A percentile compares a stretch with the other conserved stretches of the same genome.
phyloP scores from a whole-genome alignment of 768 basidiomycete genomes.

The Calocybe cyanea region DNA sequence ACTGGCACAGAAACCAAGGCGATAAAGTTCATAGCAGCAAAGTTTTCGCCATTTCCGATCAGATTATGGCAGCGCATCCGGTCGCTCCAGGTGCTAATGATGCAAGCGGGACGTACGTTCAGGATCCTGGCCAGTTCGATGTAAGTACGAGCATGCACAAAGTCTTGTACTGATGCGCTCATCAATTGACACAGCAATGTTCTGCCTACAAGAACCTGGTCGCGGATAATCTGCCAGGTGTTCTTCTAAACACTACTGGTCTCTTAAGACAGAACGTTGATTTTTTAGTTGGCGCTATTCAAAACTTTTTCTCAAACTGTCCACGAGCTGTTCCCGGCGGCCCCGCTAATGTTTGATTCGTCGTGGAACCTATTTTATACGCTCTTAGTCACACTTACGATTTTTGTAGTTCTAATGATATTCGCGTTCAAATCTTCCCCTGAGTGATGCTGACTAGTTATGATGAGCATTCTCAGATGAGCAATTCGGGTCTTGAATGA shows the following conservation, averaged over 20 bases:
- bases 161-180: background rate
- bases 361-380: background rate
- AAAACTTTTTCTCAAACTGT: conserved; percentile 7
- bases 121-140: background rate
- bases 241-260: conserved; percentile 15
- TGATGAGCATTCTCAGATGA: too few species aligned
- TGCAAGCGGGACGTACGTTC: conserved; percentile 9
- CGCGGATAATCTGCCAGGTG: conserved; percentile 9
- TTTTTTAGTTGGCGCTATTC: conserved; percentile 12
- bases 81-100: conserved; percentile 11
- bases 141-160: background rate
- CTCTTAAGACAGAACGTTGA: conserved; percentile 13
- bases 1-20: conserved; percentile 9
- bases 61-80: conserved; percentile 4
- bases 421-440: too few species aligned
- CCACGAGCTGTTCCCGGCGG: conserved; percentile 9
- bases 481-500: too few species aligned
- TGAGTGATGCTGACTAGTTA: too few species aligned
- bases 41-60: background rate
- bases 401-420: too few species aligned
- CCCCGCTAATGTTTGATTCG: background rate
- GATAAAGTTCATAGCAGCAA: conserved; percentile 1
- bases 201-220: conserved; percentile 8
- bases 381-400: too few species aligned
- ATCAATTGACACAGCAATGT: conserved; percentile 1